Evolutionary conservation across 805 yeast genomes (phyloP), one percentile per base, ranked within the genome.

Genomic region (Kodamaea neixiangensis): DNA sequence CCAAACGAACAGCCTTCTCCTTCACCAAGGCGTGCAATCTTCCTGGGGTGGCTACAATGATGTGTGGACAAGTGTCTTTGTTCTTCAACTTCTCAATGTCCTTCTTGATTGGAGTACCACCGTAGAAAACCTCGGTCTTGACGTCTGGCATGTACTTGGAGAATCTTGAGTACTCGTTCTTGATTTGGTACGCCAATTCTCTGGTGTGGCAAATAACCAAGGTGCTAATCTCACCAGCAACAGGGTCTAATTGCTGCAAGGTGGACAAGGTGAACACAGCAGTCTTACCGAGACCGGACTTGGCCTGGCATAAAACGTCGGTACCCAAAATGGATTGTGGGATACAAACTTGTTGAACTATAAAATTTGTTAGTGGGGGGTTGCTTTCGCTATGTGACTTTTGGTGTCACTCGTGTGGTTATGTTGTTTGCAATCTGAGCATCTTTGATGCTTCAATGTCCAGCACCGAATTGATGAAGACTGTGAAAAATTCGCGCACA

Each of bases 201-300:
- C 99, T 90, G 55, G 99, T 96, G 77, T 94, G 97, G 78, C 98
- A 94, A 61, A 93, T 84, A 44, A 93, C 98, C 65, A 94, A 79
- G 50, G 96, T 93, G 49, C 97, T 83, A 57, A 94, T 87, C 74
- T 93, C 98, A 66, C 98, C 99, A 54, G 96, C 90, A 60, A 93
- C 90, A 43, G 99, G 98, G 66, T 94, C 98, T 66, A 93, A 80
- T 77, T 93, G 97, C 76, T 93, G 98, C 68, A 93, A 81, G 55
- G 99, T 93, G 20, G 97, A 89, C 64, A 93, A 80, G 54, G 93
- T 98, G 63, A 93, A 93, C 51, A 93, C 98, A 43, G 99, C 99
- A 53, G 99, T 93, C 73, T 93, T 93, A 85, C 99, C 99, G 61
- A 94, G 81, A 87, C 99, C 99, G 44, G 99, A 94, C 79, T 94